Evolutionary conservation across 331 rosid genomes (phyloP), one percentile per base, ranked within the genome.

Genomic region (Spiraea crenata): DNA sequence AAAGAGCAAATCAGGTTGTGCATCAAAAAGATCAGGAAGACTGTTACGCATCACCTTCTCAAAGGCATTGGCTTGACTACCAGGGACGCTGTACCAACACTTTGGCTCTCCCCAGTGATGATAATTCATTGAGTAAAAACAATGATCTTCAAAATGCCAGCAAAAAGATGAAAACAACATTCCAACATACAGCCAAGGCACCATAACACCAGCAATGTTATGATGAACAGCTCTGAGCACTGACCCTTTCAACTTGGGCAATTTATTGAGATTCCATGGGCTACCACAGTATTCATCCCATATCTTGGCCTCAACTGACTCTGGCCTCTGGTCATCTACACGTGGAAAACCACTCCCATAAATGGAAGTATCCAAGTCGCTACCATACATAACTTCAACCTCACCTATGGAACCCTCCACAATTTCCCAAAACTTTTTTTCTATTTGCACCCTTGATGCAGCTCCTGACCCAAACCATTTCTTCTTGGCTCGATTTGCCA

Each of bases 101-200:
- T 93, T 93, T 74, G 99, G 91, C 86, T 93, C 99, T 76, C 99
- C 99, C 99, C 99, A 93, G 95, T 93, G 99, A 7, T 85, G 83
- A 82, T 93, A 93, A 83, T 93, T 93, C 93, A 93, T 93, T 3
- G 99, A 93, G 82, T 93, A 93, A 72, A 93, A 87, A 79, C 97
- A 93, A 82, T 93, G 99, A 78, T 93, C 99, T 83, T 93, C 99
- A 80, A 93, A 91, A 83, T 93, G 99, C 99, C 97, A 93, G 84
- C 99, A 93, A 83, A 93, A 91, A 50, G 99, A 91, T 38, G 99
- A 93, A 84, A 93, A 93, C 61, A 90, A 84, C 99, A 93, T 93
- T 79, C 99, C 99, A 68, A 93, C 89, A 79, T 93, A 93, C 62
- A 93, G 82, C 99, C 99, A 93, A 49, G 99, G 99, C 59, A 93